phyloP scores from a whole-genome alignment of 257 asterid species.

The Marsdenia floribunda region DNA sequence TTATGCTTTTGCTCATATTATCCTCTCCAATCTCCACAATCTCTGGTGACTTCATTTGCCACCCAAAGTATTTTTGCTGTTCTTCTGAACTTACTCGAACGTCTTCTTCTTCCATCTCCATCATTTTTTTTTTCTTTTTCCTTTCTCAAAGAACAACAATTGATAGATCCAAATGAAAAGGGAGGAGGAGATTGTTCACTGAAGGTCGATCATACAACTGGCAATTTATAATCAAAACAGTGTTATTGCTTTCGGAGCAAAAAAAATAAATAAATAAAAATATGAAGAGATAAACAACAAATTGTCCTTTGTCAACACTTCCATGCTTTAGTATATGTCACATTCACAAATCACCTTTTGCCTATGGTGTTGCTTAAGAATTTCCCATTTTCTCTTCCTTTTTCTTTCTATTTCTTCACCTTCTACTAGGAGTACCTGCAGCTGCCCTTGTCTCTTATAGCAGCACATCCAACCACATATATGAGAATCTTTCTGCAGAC shows the following conservation, averaged over 20 bases:
- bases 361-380: constrained; percentile 16
- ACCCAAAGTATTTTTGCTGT: neutral
- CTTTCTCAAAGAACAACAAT: neutral
- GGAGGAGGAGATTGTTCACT: constrained; percentile 3
- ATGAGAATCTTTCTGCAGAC: neutral
- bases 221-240: constrained; percentile 16
- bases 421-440: constrained; percentile 12
- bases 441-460: constrained; percentile 1
- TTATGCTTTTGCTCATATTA: constrained; percentile 22
- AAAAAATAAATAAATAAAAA: constrained; percentile 5
- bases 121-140: no score
- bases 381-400: no score
- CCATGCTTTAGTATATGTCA: constrained; percentile 25
- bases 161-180: neutral
- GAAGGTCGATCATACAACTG: constrained; percentile 10
- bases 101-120: constrained; percentile 11
- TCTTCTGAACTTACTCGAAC: neutral
- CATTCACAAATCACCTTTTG: constrained; percentile 7
- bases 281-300: neutral
- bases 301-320: constrained; percentile 28
- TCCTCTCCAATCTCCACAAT: constrained; percentile 69
- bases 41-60: constrained; percentile 46
- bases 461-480: neutral
- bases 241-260: constrained; percentile 43
- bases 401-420: constrained; percentile 21